phyloP scores from a whole-genome alignment of 352 stramenopile species.

The Phytophthora citricola region DNA sequence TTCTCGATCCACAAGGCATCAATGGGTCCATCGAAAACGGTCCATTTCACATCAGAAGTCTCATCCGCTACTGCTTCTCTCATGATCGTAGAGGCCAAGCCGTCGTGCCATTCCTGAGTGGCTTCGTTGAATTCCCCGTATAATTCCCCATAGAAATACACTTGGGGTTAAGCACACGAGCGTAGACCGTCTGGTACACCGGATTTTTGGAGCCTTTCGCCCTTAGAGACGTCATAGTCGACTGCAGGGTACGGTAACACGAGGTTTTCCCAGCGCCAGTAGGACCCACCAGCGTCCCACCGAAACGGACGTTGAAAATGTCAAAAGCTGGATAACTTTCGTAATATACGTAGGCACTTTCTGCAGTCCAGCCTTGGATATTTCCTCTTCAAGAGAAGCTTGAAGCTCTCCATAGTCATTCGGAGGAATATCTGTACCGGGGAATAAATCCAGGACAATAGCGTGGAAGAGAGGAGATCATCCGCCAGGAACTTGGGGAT shows the following conservation, averaged over 20 bases:
- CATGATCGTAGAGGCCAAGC: slow-evolving; percentile 82
- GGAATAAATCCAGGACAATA: slow-evolving; percentile 94
- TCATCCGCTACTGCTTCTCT: slow-evolving; percentile 78
- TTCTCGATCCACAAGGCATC: slow-evolving; percentile 97
- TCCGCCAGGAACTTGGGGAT: slow-evolving; percentile 95
- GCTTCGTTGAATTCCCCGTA: slow-evolving; percentile 91
- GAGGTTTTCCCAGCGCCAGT: slow-evolving; percentile 88
- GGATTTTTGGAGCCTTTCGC: slow-evolving; percentile 69
- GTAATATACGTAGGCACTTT: slow-evolving; percentile 85
- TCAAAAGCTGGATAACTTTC: slow-evolving; percentile 95
- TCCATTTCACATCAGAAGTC: slow-evolving; percentile 83
- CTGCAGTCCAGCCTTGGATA: slow-evolving; percentile 66
- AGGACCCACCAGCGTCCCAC: slow-evolving; percentile 89
- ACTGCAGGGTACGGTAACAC: slow-evolving; percentile 89
- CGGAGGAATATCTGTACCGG: slow-evolving; percentile 77
- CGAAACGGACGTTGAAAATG: slow-evolving; percentile 95
- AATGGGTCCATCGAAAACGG: slow-evolving; percentile 94
- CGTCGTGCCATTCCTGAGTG: slow-evolving; percentile 91
- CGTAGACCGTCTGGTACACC: slow-evolving; percentile 81
- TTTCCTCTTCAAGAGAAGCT: slow-evolving; percentile 62
- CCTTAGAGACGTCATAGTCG: slow-evolving; percentile 86
- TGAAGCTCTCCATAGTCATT: slow-evolving; percentile 91
- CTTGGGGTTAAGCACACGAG: slow-evolving; percentile 85
- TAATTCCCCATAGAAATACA: slow-evolving; percentile 86
- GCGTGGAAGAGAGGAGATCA: slow-evolving; percentile 92